Evolutionary conservation across 2,329 filamentous ascomycete genomes (phyloP).

Genomic region (Sphaerostilbella broomeana): DNA sequence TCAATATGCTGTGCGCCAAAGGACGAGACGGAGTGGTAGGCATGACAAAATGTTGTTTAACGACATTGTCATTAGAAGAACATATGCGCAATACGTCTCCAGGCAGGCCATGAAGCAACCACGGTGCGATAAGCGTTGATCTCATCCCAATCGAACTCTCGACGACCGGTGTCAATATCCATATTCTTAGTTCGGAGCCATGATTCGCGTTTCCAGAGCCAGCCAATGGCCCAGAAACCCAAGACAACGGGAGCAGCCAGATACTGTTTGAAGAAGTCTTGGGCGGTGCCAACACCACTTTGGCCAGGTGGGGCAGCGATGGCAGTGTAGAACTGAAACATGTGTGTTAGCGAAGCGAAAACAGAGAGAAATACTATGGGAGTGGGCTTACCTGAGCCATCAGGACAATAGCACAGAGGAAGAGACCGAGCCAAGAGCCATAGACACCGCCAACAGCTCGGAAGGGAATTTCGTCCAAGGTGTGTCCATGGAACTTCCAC

Average conservation of each 20-base stretch:
- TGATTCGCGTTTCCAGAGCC: conserved; percentile 58
- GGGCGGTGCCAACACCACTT: conserved; percentile 32
- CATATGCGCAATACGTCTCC: conserved; percentile 36
- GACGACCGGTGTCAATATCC: conserved; percentile 60
- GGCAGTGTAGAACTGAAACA: conserved; percentile 42
- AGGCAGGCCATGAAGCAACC: conserved; percentile 45
- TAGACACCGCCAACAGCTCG: conserved; percentile 39
- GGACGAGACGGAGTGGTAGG: no score
- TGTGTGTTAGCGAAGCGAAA: conserved; percentile 8
- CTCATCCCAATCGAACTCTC: conserved; percentile 59
- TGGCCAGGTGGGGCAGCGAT: conserved; percentile 31
- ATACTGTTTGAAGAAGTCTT: conserved; percentile 50
- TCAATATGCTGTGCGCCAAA: no score
- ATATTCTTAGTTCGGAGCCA: conserved; percentile 56
- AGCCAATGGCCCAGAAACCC: conserved; percentile 51
- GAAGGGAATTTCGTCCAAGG: conserved; percentile 36
- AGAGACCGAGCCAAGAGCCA: conserved; percentile 59
- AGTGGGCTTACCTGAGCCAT: conserved; percentile 48
- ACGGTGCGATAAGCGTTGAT: conserved; percentile 49
- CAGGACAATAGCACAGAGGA: conserved; percentile 48
- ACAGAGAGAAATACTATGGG: conserved; percentile 9
- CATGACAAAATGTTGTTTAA: no score
- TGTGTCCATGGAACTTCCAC: conserved; percentile 53
- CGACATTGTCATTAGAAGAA: conserved; percentile 30
- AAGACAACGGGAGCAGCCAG: conserved; percentile 50